Base-by-base conservation (phyloP, 2,329 filamentous ascomycete genomes). In the Sclerotinia spermophila region DNA sequence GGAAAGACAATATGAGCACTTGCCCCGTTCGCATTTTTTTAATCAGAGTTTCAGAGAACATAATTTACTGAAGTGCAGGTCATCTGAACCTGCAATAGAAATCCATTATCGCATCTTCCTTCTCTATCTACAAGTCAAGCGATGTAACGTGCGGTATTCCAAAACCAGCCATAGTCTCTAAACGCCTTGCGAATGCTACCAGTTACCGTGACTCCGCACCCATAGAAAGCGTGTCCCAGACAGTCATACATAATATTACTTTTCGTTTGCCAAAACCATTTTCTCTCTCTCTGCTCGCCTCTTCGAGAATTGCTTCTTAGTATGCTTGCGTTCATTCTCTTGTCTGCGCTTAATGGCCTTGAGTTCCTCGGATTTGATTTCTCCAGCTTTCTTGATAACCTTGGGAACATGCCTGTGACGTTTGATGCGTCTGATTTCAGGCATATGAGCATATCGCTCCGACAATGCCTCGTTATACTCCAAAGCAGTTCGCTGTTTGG, bases 301-400 rank as follows among this genome's bases (percentile, higher is more conserved):
- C 81, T 88, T 87, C 80, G 90, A 85, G 76, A 91, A 88, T 76
- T 93, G 90, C 84, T 96, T 95, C 84, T 91, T 93, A 71, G 89
- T 91, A 81, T 99, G 95, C 81, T 92, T 93, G 75, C 96, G 87
- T 82, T 97, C 92, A 79, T 99, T 99, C 84, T 99, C 96, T 78
- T 97, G 92, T 76, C 90, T 90, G 77, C 93, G 86, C 88, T 97
- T 97, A 80, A 97, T 92, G 45, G 92, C 88, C 81, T 89, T 89
- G 77, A 97, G 81, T 81, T 98, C 96, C 79, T 96, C 93, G 71
- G 84, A 83, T 88, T 99, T 99, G 82, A 98, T 98, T 84, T 97
- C 92, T 64, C 87, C 89, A 5, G 95, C 95, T 87, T 97, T 98
- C 90, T 97, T 97, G 75, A 98, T 89, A 71, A 94, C 89, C 85